Percentiles rank a stretch among this genome's conserved stretches.
Evolutionary conservation across 176 grass and related monocot species (phyloP).

Genomic region (Saccharum spontaneum): DNA sequence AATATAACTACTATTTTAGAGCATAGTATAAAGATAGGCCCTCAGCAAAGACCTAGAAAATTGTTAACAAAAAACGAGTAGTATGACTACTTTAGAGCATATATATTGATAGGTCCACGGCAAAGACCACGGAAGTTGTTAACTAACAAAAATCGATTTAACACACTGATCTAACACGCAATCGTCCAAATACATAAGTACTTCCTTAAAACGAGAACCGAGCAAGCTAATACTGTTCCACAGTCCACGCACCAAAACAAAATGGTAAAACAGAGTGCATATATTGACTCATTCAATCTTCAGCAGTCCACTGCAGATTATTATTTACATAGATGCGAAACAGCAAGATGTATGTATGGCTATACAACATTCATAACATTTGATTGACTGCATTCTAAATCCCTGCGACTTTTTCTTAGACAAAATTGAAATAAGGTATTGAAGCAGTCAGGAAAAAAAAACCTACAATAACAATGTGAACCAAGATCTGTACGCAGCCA

Average conservation of each 20-base stretch:
- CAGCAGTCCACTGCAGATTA: not conserved
- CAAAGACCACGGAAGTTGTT: too few relatives aligned
- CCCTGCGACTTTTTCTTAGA: not conserved
- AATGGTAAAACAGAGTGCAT: not conserved
- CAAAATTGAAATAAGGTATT: not conserved
- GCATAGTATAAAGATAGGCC: not conserved
- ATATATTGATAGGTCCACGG: too few relatives aligned
- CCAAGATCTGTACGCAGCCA: not conserved
- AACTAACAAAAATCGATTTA: too few relatives aligned
- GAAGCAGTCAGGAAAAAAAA: not conserved
- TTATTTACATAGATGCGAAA: conserved; percentile 20
- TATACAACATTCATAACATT: conserved; percentile 20
- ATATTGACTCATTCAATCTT: not conserved
- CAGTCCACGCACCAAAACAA: not conserved
- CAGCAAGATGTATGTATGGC: not conserved
- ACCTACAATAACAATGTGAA: not conserved
- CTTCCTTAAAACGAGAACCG: not conserved
- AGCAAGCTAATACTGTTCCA: not conserved
- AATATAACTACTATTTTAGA: not conserved
- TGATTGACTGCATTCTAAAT: not conserved
- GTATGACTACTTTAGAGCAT: not conserved
- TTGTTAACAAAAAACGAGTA: not conserved
- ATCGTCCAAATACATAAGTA: not conserved
- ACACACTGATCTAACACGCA: not conserved
- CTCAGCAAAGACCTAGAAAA: not conserved